These are phyloP conservation scores for Purpureocillium takamizusanense DNA, from an alignment of 2,329 filamentous ascomycete species.

Conservation along the genomic window DNA sequence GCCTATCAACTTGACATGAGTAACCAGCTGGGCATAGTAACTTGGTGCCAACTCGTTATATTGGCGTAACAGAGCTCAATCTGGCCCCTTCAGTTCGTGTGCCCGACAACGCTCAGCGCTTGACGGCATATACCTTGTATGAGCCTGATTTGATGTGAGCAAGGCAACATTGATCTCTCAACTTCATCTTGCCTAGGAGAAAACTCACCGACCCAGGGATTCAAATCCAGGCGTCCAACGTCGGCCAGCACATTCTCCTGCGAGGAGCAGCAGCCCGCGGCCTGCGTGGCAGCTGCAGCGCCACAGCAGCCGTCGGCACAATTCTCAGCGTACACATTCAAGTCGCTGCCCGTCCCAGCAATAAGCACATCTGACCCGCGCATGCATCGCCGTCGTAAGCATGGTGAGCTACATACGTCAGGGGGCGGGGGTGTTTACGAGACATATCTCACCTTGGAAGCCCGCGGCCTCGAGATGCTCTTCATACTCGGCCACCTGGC, in stretches of 20 bases:
- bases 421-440: neutral
- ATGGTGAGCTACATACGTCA: no score
- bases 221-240: neutral
- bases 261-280: neutral
- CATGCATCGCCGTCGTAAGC: slow-evolving; percentile 1
- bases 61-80: no score
- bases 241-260: neutral
- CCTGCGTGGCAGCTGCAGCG: neutral
- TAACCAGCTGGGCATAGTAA: no score
- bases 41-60: no score
- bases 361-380: slow-evolving; percentile 36
- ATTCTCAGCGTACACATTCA: slow-evolving; percentile 35
- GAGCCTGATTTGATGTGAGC: neutral
- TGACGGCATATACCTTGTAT: neutral
- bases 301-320: slow-evolving; percentile 13
- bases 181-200: neutral
- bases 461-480: slow-evolving; percentile 39
- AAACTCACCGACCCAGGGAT: neutral
- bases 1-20: no score
- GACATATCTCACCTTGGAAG: slow-evolving; percentile 31
- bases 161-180: neutral
- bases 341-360: slow-evolving; percentile 33
- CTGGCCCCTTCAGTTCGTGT: no score
- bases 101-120: neutral
- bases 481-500: slow-evolving; percentile 41